Percentiles rank a stretch among this genome's conserved stretches.
Evolutionary conservation across 306 rosid species (phyloP).

Genomic region (Cucumis hystrix): DNA sequence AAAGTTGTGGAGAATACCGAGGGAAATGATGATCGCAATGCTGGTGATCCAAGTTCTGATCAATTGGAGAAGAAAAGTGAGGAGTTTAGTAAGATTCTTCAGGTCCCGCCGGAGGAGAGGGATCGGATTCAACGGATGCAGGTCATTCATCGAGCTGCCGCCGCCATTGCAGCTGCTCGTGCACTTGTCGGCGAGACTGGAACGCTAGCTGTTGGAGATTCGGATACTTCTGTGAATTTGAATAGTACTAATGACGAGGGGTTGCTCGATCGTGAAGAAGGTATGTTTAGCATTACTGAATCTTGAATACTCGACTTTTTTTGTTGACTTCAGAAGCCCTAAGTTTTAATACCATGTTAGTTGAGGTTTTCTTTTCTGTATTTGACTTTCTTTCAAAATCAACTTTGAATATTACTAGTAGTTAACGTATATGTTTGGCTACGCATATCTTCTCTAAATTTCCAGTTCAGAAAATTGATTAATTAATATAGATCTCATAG

Average conservation of each 20-base stretch:
- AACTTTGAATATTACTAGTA: background rate
- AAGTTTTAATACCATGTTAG: background rate
- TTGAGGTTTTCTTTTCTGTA: background rate
- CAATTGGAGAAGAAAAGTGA: constrained; percentile 46
- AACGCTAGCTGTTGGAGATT: background rate
- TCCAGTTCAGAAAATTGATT: background rate
- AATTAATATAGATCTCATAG: background rate
- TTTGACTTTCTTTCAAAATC: background rate
- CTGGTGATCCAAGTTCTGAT: background rate
- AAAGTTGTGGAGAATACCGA: constrained; percentile 23
- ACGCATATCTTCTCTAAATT: background rate
- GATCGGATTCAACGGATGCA: constrained; percentile 70
- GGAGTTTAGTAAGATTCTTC: constrained; percentile 66
- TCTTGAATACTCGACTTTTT: background rate
- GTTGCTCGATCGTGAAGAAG: constrained; percentile 9
- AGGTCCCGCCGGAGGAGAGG: constrained; percentile 61
- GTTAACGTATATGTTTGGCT: background rate
- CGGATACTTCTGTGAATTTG: background rate
- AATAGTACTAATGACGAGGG: background rate
- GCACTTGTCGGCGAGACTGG: constrained; percentile 25
- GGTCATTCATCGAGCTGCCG: constrained; percentile 82
- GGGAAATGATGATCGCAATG: background rate
- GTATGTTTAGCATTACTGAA: constrained; percentile 6
- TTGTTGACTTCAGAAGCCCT: background rate
- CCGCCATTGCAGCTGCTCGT: constrained; percentile 76